phyloP scores from a whole-genome alignment of 495 filamentous ascomycete genomes.

The Xylaria acuta region DNA sequence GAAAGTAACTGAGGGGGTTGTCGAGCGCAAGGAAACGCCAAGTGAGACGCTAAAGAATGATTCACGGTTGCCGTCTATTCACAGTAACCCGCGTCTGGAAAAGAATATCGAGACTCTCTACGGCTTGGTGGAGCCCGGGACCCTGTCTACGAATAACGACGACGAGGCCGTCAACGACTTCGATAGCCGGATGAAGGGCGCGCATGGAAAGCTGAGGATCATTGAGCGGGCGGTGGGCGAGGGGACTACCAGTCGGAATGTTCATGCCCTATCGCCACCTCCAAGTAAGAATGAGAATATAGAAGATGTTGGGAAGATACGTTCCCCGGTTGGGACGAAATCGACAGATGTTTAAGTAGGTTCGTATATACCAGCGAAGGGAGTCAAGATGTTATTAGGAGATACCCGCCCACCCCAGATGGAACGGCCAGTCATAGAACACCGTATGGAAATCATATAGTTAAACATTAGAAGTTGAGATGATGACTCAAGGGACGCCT shows the following conservation, averaged over 20 bases:
- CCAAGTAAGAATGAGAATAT: constrained; percentile 41
- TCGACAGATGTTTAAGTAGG: background rate
- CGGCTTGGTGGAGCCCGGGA: constrained; percentile 80
- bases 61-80: constrained; percentile 52
- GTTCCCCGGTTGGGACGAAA: background rate
- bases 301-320: constrained; percentile 37
- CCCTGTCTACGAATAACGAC: constrained; percentile 74
- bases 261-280: background rate
- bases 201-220: constrained; percentile 78
- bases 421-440: background rate
- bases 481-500: constrained; percentile 1
- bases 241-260: constrained; percentile 23
- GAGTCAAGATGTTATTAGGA: background rate
- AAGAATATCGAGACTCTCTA: constrained; percentile 76
- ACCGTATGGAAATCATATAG: background rate
- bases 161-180: constrained; percentile 86
- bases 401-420: background rate
- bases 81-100: constrained; percentile 66
- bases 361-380: background rate
- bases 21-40: constrained; percentile 5
- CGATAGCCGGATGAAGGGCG: constrained; percentile 82
- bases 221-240: constrained; percentile 77
- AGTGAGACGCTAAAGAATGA: constrained; percentile 2
- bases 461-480: background rate
- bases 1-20: constrained; percentile 5